phyloP scores from a whole-genome alignment of 768 basidiomycete species.

The Coprinopsis sp. region DNA sequence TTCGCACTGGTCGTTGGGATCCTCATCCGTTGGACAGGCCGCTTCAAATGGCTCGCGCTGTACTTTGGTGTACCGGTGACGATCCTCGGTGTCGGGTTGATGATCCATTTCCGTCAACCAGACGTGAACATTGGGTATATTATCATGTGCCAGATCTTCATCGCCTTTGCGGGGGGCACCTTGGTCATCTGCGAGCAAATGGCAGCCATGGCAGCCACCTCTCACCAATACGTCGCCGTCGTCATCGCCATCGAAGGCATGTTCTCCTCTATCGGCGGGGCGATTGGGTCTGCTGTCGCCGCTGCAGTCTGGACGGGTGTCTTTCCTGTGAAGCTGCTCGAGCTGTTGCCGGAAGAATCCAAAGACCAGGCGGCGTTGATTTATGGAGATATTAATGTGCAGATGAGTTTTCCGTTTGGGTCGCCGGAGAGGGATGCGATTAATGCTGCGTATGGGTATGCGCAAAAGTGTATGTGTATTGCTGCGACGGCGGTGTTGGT shows the following conservation, averaged over 20 bases:
- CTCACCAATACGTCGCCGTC: slow-evolving; percentile 3
- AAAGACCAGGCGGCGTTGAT: background rate
- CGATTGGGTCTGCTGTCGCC: background rate
- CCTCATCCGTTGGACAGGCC: background rate
- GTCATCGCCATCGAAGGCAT: slow-evolving; percentile 1
- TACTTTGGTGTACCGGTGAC: slow-evolving; percentile 1
- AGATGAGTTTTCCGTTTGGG: background rate
- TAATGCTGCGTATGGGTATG: background rate
- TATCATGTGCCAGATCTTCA: slow-evolving; percentile 5
- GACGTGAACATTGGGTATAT: slow-evolving; percentile 2
- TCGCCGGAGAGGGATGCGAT: background rate
- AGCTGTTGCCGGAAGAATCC: background rate
- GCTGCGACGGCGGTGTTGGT: background rate
- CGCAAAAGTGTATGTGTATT: slow-evolving; percentile 1
- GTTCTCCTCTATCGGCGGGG: background rate
- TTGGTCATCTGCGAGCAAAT: slow-evolving; percentile 3
- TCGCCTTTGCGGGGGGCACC: background rate
- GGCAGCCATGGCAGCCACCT: background rate
- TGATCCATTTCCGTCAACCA: slow-evolving; percentile 4
- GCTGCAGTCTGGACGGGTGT: background rate
- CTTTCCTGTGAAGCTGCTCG: background rate
- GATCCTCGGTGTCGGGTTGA: slow-evolving; percentile 2
- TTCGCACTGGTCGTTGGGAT: background rate
- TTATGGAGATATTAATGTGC: background rate
- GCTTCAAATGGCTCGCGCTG: slow-evolving; percentile 3